These are phyloP conservation scores for Lepiota venenata DNA, from an alignment of 768 basidiomycete genomes.

Conservation along the genomic window DNA sequence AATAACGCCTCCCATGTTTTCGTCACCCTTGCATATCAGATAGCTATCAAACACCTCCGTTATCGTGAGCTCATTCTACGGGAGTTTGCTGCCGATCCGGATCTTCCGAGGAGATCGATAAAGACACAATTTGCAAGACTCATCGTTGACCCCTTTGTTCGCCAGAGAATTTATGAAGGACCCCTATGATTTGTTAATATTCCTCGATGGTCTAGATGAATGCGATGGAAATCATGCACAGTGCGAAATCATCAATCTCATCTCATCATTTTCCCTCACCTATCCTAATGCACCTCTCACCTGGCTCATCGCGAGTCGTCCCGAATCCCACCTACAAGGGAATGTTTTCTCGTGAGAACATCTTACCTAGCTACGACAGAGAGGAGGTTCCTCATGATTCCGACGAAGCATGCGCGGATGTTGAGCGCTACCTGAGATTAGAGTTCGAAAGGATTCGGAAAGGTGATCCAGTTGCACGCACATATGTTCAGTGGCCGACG, in stretches of 20 bases:
- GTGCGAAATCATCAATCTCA: constrained; percentile 12
- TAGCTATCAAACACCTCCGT: constrained; percentile 10
- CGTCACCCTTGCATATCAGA: constrained; percentile 19
- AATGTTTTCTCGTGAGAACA: constrained; percentile 1
- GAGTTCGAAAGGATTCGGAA: constrained; percentile 9
- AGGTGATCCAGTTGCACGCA: neutral
- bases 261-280: constrained; percentile 2
- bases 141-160: constrained; percentile 12
- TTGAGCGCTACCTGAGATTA: constrained; percentile 13
- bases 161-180: too few species aligned
- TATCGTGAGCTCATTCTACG: constrained; percentile 2
- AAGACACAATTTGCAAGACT: constrained; percentile 10
- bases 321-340: constrained; percentile 19
- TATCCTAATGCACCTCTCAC: constrained; percentile 11
- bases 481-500: neutral
- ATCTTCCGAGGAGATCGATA: constrained; percentile 3
- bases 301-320: constrained; percentile 24
- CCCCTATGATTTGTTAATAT: constrained; percentile 13
- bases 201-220: constrained; percentile 25
- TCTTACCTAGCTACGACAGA: neutral
- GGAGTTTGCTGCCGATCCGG: constrained; percentile 4
- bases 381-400: constrained; percentile 8
- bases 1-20: constrained; percentile 10
- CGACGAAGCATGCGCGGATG: constrained; percentile 14
- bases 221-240: constrained; percentile 14